Evolutionary conservation across 768 basidiomycete genomes (phyloP).

Genomic region (Gloeostereum incarnatum): DNA sequence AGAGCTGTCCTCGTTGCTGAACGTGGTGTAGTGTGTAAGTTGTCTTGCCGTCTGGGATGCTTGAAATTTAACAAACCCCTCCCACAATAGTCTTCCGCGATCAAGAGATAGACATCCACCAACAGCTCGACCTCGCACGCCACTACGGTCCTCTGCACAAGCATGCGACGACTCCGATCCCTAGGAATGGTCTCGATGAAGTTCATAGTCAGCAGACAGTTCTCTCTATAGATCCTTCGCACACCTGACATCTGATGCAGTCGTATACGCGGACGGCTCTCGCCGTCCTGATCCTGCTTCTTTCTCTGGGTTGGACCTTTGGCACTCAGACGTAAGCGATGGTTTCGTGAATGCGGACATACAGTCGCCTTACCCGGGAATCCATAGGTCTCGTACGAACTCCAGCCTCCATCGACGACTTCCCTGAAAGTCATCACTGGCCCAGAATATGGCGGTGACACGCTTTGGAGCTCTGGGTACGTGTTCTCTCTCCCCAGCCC

Average conservation of each 20-base stretch:
- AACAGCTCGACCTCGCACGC: constrained; percentile 64
- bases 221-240: not conserved
- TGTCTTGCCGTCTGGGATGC: not conserved
- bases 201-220: constrained; percentile 46
- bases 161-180: constrained; percentile 75
- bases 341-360: not conserved
- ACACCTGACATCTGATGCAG: constrained; percentile 21
- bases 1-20: constrained; percentile 71
- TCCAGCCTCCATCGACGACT: constrained; percentile 74
- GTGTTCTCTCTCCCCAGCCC: constrained; percentile 8
- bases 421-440: constrained; percentile 67
- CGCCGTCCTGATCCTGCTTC: constrained; percentile 53
- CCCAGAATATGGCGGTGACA: constrained; percentile 71
- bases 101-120: constrained; percentile 58
- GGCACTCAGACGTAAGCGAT: constrained; percentile 64
- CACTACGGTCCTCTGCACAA: constrained; percentile 73
- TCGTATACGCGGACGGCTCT: constrained; percentile 63
- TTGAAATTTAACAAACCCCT: not conserved
- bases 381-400: constrained; percentile 56
- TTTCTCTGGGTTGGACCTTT: constrained; percentile 68
- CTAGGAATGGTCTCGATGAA: constrained; percentile 66
- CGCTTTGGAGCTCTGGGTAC: constrained; percentile 73
- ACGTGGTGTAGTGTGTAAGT: constrained; percentile 67
- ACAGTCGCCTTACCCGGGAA: not conserved
- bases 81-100: constrained; percentile 54